A percentile compares a stretch with the other conserved stretches of the same genome.
Conservation (phyloP, 75 land plant species). For the Pinus albicaulis region DNA sequence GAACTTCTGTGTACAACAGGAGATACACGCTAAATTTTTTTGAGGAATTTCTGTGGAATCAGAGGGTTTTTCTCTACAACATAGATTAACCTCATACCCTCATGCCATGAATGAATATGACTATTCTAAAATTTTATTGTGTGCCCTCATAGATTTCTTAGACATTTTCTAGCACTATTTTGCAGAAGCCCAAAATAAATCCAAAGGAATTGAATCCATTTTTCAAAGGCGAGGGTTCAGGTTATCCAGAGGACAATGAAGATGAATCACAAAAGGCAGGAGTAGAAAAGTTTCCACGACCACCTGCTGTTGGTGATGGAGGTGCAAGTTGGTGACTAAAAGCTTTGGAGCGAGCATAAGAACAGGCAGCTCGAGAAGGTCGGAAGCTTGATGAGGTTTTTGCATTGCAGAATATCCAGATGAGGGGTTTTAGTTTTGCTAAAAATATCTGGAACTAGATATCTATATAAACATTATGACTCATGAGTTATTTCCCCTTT, state of each 20-base stretch:
- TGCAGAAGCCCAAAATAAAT: constrained; percentile 51
- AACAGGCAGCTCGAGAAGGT: constrained; percentile 95
- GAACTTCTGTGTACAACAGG: too few relatives aligned
- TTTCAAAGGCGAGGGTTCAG: constrained; percentile 66
- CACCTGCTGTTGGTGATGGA: constrained; percentile 90
- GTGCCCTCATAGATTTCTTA: constrained; percentile 7
- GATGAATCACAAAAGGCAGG: constrained; percentile 9
- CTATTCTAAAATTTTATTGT: background rate
- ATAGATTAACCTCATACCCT: too few relatives aligned
- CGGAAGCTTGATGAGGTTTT: constrained; percentile 67
- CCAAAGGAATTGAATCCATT: constrained; percentile 89
- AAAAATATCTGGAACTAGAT: background rate
- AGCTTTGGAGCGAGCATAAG: constrained; percentile 92
- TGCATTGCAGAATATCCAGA: background rate
- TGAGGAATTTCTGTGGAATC: too few relatives aligned
- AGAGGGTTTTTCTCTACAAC: too few relatives aligned
- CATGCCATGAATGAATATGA: too few relatives aligned
- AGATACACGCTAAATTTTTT: too few relatives aligned
- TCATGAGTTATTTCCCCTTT: background rate
- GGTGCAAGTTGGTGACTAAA: constrained; percentile 96
- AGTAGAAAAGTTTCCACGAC: constrained; percentile 24
- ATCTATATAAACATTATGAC: background rate
- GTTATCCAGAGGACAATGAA: constrained; percentile 63
- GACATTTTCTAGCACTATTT: constrained; percentile 1
- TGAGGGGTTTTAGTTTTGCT: constrained; percentile 3